Base-by-base conservation (phyloP, 495 filamentous ascomycete species). In the Tetracladium setigerum region DNA sequence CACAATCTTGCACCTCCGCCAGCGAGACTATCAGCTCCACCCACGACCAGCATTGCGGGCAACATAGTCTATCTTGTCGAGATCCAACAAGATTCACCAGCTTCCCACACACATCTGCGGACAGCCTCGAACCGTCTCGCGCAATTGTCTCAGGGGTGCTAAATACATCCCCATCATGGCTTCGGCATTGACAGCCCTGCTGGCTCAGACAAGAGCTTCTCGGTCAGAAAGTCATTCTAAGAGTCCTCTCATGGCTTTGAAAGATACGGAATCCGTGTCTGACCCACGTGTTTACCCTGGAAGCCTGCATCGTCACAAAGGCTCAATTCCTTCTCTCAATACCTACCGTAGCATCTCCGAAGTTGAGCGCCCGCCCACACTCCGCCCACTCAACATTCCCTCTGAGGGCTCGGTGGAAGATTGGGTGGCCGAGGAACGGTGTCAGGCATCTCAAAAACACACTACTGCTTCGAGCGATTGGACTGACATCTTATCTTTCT, bases 331-430 rank as follows among this genome's bases (percentile, higher is more conserved):
- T 14, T 9, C 14, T 5, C 24, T 42, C 35, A 64, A 60, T 22
- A 63, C 67, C 32, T 71, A 69, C 44, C 62, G 70, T 39, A 74
- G 72, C 62, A 69, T 75, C 66, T 54, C 75, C 32, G 66, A 69
- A 40, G 59, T 75, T 13, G 70, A 73, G 43, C 64, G 64, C 41
- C 61, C 65, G 12, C 69, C 70, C 12, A 70, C 40, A 49, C 67
- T 75, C 19, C 65, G 67, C 4, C 64, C 69, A 19, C 60, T 67
- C 40, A 13, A 15, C 18, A 27, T 54, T 24, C 33, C 34, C 13
- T 9, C 37, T 11, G 44, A 49, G 35, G 51, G 46, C 22, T 54
- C 51, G 14, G 49, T 54, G 44, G 51, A 48, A 46, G 44, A 51
- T 30, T 47, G 55, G 47, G 38, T 47, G 12, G 15, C 38, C 16